Evolutionary conservation across 164 flowering plant species (phyloP), one percentile per base, ranked within the genome.

Genomic region (Vitis vinifera): DNA sequence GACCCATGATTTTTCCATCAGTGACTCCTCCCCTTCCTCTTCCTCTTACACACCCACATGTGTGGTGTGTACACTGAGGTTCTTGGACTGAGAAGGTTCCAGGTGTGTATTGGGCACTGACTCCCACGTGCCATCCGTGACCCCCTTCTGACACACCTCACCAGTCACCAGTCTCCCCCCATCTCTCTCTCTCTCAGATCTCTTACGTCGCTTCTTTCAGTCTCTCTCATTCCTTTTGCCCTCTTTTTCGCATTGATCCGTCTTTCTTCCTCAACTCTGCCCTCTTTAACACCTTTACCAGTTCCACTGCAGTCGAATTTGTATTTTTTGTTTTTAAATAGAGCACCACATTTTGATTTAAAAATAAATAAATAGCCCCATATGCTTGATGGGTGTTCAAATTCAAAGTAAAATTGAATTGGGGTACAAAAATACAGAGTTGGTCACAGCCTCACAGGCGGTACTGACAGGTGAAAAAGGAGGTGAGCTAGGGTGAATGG

Each of bases 211-310:
- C 64, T 37, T 69, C 65, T 59, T 55, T 66, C 62, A 62, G 63
- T 66, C 77, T 73, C 73, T 73, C 73, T 74, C 77, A 78, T 78
- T 78, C 80, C 67, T 74, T 78, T 74, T 78, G 80, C 77, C 77
- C 62, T 52, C 51, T 56, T 13, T 19, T 61, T 55, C 56, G 55
- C 71, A 73, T 55, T 73, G 67, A 67, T 73, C 76, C 31, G 68
- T 63, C 68, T 68, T 59, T 59, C 47, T 55, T 37, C 51, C 31
- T 29, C 7, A 23, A 13, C 31, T 48, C 67, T 62, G 44, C 67
- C 23, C 67, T 44, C 60, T 17, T 16, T 59, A 37, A 37, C 44
- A 37, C 44, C 44, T 37, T 37, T 37, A 37, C 44, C 44, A 37
- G 44, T 37, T 37, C 44, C 44, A 37, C 44, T 37, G 44, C 44